Base-by-base conservation (phyloP, 192 early-diverging fungal genomes). In the Coemansia sp. region DNA sequence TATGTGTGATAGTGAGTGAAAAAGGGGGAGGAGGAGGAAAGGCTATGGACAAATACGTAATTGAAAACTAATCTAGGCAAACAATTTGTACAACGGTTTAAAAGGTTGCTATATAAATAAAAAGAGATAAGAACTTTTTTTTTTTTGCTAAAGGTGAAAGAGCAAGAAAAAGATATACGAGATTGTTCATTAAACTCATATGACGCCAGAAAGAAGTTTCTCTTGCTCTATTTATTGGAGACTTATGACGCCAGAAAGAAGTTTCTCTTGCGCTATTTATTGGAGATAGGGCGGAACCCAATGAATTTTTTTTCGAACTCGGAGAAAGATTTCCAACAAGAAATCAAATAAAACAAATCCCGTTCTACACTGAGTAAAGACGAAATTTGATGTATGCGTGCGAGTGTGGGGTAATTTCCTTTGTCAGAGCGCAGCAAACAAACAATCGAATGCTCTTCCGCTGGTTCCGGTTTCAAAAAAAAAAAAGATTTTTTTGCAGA, bases 261-360 rank as follows among this genome's bases (percentile, higher is more conserved):
- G 29, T 29, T 29, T 40, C 38, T 40, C 38, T 40, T 25, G 42
- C 17, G 15, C 11, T 17, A 45, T 45, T 45, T 45, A 45, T 45
- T 45, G 7, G 42, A 29, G 29, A 29, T 3, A 38, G 55, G 20
- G 15, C 48, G 20, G 50, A 63, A 63, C 22, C 36, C 35, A 54
- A 36, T 57, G 23, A 57, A 4, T 36, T 52, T 52, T 52, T 52
- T 25, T 52, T 52, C 7, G 22, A 52, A 52, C 49, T 52, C 49
- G 49, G 49, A 52, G 49, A 52, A 52, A 23, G 22, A 14, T 14
- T 52, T 52, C 23, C 17, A 48, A 48, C 29, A 48, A n/a, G 32
- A 15, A 19, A 36, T 3, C 34, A 34, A 57, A 25, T 10, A 7
- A 15, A 43, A 64, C 11, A 41, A 55, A 55, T 22, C 22, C 32